Evolutionary conservation across 1,139 yeast genomes (phyloP).

Genomic region (Pichia sp.): DNA sequence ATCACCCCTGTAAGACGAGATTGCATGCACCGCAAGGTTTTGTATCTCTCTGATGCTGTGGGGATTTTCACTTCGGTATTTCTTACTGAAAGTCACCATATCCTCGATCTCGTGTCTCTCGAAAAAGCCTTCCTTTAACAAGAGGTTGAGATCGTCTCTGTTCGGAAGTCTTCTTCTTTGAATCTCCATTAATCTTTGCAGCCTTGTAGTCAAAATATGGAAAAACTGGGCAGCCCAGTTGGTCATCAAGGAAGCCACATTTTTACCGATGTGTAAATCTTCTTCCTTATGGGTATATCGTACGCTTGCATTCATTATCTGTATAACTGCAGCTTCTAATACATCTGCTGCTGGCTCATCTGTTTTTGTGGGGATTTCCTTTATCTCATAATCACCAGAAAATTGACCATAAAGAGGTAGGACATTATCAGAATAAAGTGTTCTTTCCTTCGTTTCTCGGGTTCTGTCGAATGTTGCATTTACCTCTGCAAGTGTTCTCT

Average conservation of each 20-base stretch:
- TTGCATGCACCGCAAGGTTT: constrained; percentile 4
- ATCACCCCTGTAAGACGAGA: constrained; percentile 22
- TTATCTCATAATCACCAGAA: background rate
- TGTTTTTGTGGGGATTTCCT: constrained; percentile 3
- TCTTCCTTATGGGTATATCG: background rate
- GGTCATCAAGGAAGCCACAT: constrained; percentile 42
- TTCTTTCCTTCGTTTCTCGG: background rate
- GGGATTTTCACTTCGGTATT: constrained; percentile 3
- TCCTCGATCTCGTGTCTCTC: constrained; percentile 42
- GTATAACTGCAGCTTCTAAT: constrained; percentile 3
- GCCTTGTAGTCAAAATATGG: constrained; percentile 41
- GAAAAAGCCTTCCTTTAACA: constrained; percentile 46
- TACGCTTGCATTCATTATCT: constrained; percentile 13
- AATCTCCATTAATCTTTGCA: constrained; percentile 55
- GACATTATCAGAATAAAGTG: background rate
- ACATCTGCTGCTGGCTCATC: constrained; percentile 12
- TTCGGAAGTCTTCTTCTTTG: constrained; percentile 67
- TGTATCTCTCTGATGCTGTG: constrained; percentile 7
- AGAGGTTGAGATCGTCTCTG: constrained; percentile 50
- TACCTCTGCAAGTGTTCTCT: constrained; percentile 1
- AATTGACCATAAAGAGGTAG: constrained; percentile 4
- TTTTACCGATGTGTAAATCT: background rate
- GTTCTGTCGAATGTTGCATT: constrained; percentile 35
- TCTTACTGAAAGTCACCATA: constrained; percentile 37
- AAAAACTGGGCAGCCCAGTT: constrained; percentile 50